phyloP scores from a whole-genome alignment of 2,329 filamentous ascomycete species.

The Hypoxylon sp. region DNA sequence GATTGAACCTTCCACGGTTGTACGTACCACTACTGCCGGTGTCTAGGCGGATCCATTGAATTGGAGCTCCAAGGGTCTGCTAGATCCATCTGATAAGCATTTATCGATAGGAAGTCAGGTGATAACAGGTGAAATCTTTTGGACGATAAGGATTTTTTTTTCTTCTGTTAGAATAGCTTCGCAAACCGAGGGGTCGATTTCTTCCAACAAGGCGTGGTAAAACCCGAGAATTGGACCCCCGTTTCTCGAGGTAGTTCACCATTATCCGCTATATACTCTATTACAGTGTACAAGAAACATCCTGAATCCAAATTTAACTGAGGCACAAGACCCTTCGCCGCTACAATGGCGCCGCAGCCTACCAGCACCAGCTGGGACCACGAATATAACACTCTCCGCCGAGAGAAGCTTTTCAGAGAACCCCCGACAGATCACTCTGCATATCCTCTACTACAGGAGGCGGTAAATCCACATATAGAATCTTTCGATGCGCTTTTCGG shows the following conservation, averaged over 20 bases:
- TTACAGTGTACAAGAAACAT: neutral
- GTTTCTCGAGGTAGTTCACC: neutral
- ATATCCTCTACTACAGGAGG: conserved; percentile 86
- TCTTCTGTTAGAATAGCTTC: conserved; percentile 33
- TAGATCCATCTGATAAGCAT: conserved; percentile 35
- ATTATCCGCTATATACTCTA: neutral
- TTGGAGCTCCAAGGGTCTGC: conserved; percentile 9
- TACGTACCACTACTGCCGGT: conserved; percentile 22
- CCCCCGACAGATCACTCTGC: conserved; percentile 89
- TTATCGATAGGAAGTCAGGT: conserved; percentile 38
- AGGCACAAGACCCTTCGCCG: conserved; percentile 3
- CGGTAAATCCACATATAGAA: conserved; percentile 93
- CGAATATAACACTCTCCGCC: conserved; percentile 86
- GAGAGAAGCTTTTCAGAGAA: conserved; percentile 89
- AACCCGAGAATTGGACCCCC: conserved; percentile 4
- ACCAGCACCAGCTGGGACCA: conserved; percentile 84
- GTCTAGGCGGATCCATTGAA: conserved; percentile 17
- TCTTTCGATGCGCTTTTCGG: conserved; percentile 95
- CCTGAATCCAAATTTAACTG: conserved; percentile 7
- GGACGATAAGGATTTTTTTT: conserved; percentile 50
- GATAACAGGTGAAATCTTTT: conserved; percentile 35
- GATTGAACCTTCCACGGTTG: conserved; percentile 9
- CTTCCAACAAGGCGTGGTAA: conserved; percentile 14
- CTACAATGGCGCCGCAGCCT: conserved; percentile 68
- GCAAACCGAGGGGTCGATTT: conserved; percentile 22